A percentile compares a stretch with the other conserved stretches of the same genome.
phyloP scores from a whole-genome alignment of 495 filamentous ascomycete genomes.

The Clavariopsis aquatica region DNA sequence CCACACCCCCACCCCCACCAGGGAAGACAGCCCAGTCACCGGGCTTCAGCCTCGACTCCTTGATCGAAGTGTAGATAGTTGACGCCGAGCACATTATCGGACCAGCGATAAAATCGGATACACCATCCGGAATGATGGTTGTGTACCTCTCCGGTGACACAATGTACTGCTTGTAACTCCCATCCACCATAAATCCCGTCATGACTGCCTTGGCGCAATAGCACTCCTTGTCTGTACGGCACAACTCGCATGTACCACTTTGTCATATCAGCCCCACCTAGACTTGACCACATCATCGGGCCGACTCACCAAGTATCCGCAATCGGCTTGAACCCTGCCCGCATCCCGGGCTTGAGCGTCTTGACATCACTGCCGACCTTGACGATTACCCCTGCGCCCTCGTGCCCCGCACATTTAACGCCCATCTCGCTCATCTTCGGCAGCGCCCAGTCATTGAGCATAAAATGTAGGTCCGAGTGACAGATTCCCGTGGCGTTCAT shows the following conservation, averaged over 20 bases:
- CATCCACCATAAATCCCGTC: conserved; percentile 41
- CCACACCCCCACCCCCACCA: conserved; percentile 49
- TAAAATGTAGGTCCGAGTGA: conserved; percentile 47
- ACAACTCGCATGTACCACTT: conserved; percentile 54
- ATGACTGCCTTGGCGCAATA: conserved; percentile 44
- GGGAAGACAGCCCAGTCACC: conserved; percentile 52
- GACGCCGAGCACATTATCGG: conserved; percentile 52
- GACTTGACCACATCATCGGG: not conserved
- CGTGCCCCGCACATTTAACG: conserved; percentile 55
- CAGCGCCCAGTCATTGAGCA: conserved; percentile 48
- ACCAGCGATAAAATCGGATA: conserved; percentile 48
- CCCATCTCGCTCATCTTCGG: conserved; percentile 54
- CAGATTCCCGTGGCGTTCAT: conserved; percentile 49
- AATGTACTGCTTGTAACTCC: conserved; percentile 50
- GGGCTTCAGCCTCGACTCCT: conserved; percentile 45
- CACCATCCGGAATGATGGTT: conserved; percentile 48
- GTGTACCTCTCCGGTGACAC: conserved; percentile 50
- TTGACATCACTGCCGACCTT: conserved; percentile 55
- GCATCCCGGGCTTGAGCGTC: conserved; percentile 59
- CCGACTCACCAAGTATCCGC: conserved; percentile 48
- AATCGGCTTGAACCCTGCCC: conserved; percentile 59
- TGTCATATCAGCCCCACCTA: conserved; percentile 50
- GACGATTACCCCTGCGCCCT: conserved; percentile 59
- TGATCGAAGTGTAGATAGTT: conserved; percentile 49
- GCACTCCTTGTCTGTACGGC: conserved; percentile 46